phyloP scores from a whole-genome alignment of 2,329 filamentous ascomycete species.

The Fusarium sp. region DNA sequence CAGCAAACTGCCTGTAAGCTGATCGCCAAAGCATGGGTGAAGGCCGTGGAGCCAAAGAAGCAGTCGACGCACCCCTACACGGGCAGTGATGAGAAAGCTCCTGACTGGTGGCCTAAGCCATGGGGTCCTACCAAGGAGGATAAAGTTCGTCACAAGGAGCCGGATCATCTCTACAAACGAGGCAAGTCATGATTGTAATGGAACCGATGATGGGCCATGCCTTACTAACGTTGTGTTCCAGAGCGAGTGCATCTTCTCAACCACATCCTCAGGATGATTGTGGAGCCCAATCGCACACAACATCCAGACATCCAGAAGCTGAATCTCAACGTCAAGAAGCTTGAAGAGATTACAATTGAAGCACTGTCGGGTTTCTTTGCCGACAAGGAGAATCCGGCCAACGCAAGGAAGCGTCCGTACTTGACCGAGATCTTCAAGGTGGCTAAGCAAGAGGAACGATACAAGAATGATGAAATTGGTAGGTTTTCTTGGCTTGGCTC shows the following conservation, averaged over 20 bases:
- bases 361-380: constrained; percentile 68
- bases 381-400: constrained; percentile 64
- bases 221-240: constrained; percentile 44
- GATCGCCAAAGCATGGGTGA: constrained; percentile 81
- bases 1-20: constrained; percentile 79
- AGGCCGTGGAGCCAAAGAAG: constrained; percentile 80
- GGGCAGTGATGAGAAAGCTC: constrained; percentile 69
- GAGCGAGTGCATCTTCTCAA: constrained; percentile 70
- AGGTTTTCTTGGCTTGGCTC: constrained; percentile 30
- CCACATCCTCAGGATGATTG: constrained; percentile 70
- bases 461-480: constrained; percentile 69
- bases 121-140: constrained; percentile 63
- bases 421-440: constrained; percentile 73
- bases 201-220: not conserved
- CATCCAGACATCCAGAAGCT: constrained; percentile 65
- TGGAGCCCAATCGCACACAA: constrained; percentile 62
- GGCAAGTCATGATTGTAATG: constrained; percentile 55
- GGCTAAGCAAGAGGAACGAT: constrained; percentile 67
- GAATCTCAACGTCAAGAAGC: constrained; percentile 63
- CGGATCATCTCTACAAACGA: constrained; percentile 77
- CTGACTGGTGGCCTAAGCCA: constrained; percentile 75
- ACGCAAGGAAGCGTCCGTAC: constrained; percentile 65
- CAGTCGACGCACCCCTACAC: constrained; percentile 81
- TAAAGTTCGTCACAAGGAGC: constrained; percentile 75
- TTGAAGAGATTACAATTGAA: constrained; percentile 70